Evolutionary conservation across 495 filamentous ascomycete genomes (phyloP).

Genomic region (Hypoxylon intermedium): DNA sequence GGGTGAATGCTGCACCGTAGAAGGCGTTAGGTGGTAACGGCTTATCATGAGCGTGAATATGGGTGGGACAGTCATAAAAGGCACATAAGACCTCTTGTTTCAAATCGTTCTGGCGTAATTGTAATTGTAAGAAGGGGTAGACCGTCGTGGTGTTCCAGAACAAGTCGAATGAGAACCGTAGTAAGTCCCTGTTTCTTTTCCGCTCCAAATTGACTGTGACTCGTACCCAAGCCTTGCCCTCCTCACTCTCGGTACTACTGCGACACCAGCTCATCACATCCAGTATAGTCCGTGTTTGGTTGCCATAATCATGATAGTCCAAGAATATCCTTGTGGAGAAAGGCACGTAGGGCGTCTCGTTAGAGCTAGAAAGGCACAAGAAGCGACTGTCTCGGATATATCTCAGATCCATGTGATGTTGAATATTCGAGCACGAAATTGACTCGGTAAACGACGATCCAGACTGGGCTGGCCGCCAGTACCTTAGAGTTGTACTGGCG

Average conservation of each 20-base stretch:
- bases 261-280: constrained; percentile 18
- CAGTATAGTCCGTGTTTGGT: background rate
- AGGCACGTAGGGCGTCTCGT: constrained; percentile 5
- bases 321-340: constrained; percentile 14
- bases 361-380: no score
- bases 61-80: constrained; percentile 32
- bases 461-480: constrained; percentile 1
- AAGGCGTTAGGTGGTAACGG: constrained; percentile 54
- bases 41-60: no score
- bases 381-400: no score
- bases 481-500: constrained; percentile 1
- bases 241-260: constrained; percentile 16
- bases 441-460: background rate
- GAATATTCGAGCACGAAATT: constrained; percentile 4
- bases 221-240: constrained; percentile 32
- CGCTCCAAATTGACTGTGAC: constrained; percentile 16
- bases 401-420: constrained; percentile 7
- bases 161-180: constrained; percentile 32
- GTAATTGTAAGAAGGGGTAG: constrained; percentile 14
- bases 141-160: constrained; percentile 35
- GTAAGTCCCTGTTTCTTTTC: constrained; percentile 4
- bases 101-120: constrained; percentile 21
- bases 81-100: constrained; percentile 30
- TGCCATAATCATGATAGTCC: background rate
- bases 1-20: constrained; percentile 52